phyloP scores from a whole-genome alignment of 2,329 filamentous ascomycete genomes.

The Cadophora malorum region DNA sequence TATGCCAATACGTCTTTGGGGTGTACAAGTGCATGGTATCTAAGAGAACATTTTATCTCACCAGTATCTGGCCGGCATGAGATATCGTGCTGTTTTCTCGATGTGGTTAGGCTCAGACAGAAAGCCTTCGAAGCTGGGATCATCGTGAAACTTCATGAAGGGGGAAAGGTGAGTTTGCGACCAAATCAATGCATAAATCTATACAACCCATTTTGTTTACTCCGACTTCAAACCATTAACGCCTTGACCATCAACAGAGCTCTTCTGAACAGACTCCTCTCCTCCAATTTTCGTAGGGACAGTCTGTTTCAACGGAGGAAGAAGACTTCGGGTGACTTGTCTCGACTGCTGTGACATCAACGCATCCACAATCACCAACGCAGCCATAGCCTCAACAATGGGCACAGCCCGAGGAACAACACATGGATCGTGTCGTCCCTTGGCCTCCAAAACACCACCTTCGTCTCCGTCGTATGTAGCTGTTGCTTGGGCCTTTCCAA shows the following conservation, averaged over 20 bases:
- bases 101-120: too few relatives aligned
- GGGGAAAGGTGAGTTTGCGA: too few relatives aligned
- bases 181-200: not conserved
- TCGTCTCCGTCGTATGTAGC: conserved; percentile 74
- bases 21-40: too few relatives aligned
- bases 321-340: conserved; percentile 53
- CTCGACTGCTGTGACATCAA: conserved; percentile 80
- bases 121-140: too few relatives aligned
- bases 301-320: conserved; percentile 49
- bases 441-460: conserved; percentile 82
- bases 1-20: too few relatives aligned
- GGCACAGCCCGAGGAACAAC: conserved; percentile 83
- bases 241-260: conserved; percentile 23
- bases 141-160: too few relatives aligned
- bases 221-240: conserved; percentile 24
- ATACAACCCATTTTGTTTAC: conserved; percentile 21
- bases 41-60: too few relatives aligned
- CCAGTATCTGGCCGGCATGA: too few relatives aligned
- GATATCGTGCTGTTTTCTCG: too few relatives aligned
- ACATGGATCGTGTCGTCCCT: conserved; percentile 93
- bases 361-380: conserved; percentile 85
- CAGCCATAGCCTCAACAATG: conserved; percentile 91
- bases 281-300: conserved; percentile 26
- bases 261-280: conserved; percentile 29
- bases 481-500: conserved; percentile 86